Percentiles rank a stretch among this genome's conserved stretches.
Conservation (phyloP, 768 basidiomycete species). For the Cystofilobasidium capitatum region DNA sequence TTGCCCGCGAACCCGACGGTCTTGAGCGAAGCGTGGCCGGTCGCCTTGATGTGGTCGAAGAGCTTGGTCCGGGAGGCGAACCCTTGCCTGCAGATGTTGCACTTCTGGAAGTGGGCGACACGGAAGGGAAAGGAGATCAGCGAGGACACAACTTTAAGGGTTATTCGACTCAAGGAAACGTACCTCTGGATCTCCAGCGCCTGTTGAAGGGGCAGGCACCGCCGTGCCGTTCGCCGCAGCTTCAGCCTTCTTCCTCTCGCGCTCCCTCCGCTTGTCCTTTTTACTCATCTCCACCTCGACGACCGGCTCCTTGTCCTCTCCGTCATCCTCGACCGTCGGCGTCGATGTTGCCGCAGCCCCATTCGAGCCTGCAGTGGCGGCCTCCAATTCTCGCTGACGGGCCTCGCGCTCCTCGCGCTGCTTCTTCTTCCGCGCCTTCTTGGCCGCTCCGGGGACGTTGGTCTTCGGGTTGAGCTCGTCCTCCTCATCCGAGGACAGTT, state of each 20-base stretch:
- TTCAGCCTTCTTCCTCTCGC: constrained; percentile 56
- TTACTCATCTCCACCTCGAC: constrained; percentile 49
- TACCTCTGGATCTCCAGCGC: constrained; percentile 9
- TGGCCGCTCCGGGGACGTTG: constrained; percentile 19
- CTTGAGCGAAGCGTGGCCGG: constrained; percentile 52
- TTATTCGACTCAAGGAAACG: not conserved
- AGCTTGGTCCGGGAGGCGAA: constrained; percentile 65
- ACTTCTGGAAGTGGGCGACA: constrained; percentile 40
- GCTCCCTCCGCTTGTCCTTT: constrained; percentile 59
- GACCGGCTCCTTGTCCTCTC: not conserved
- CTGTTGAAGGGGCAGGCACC: not conserved
- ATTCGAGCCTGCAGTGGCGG: not conserved
- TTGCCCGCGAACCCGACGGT: not conserved
- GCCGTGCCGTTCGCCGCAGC: constrained; percentile 25
- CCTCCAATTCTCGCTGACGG: not conserved
- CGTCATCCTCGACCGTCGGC: not conserved
- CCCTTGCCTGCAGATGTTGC: constrained; percentile 57
- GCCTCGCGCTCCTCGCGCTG: constrained; percentile 13
- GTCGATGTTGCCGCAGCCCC: not conserved
- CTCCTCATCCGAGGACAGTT: too few relatives aligned
- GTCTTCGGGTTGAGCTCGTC: constrained; percentile 19
- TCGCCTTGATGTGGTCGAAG: constrained; percentile 60
- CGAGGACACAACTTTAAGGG: not conserved
- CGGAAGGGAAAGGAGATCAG: not conserved
- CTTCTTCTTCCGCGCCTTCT: constrained; percentile 23